Conservation (phyloP, 306 rosid species). For the Amphicarpaea edgeworthii region DNA sequence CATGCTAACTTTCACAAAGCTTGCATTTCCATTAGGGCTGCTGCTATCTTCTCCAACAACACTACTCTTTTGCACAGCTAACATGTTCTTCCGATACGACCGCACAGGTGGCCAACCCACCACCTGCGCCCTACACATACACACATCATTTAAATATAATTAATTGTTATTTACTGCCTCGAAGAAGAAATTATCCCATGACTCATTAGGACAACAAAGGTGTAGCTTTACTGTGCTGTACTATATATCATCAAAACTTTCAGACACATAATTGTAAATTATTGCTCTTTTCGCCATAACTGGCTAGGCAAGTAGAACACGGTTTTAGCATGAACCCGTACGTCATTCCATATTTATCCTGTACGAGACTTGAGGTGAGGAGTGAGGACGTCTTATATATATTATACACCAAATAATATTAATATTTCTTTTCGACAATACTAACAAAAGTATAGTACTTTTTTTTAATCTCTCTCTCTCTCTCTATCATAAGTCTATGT, state of each 20-base stretch:
- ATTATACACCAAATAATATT: too few species aligned
- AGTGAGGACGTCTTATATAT: background rate
- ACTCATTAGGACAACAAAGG: conserved; percentile 5
- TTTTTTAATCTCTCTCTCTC: background rate
- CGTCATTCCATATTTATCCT: conserved; percentile 36
- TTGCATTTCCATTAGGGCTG: conserved; percentile 51
- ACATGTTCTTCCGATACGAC: conserved; percentile 75
- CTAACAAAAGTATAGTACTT: background rate
- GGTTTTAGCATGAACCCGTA: conserved; percentile 20
- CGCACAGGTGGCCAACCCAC: conserved; percentile 99
- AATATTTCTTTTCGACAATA: conserved; percentile 18
- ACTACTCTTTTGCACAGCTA: conserved; percentile 60
- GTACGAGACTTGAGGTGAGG: conserved; percentile 16
- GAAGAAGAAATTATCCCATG: background rate
- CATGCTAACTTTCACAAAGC: conserved; percentile 90
- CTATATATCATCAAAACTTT: conserved; percentile 17
- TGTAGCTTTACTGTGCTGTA: conserved; percentile 24
- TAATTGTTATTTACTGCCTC: too few species aligned
- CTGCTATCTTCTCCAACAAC: conserved; percentile 44
- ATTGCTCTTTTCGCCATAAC: conserved; percentile 4
- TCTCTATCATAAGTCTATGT: conserved; percentile 25
- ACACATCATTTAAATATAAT: too few species aligned
- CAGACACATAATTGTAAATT: conserved; percentile 8
- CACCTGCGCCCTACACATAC: conserved; percentile 76
- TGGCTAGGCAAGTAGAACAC: conserved; percentile 31